These are phyloP conservation scores for Trypanosoma vivax DNA, from an alignment of 208 protist genomes.

Conservation along the genomic window DNA sequence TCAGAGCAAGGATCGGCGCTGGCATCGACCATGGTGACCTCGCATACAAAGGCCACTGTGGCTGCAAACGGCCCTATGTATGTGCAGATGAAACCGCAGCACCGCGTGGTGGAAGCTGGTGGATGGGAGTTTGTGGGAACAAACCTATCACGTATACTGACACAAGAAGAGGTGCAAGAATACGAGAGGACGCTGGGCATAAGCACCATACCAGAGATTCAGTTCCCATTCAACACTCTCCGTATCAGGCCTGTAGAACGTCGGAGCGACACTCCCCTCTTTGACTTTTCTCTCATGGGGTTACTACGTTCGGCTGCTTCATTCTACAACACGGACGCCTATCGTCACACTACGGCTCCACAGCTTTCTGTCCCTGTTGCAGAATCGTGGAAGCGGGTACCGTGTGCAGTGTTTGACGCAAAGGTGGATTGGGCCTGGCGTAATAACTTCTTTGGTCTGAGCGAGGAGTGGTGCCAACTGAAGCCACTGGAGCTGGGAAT, in stretches of 20 bases:
- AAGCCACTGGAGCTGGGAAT: conserved; percentile 21
- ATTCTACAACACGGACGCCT: conserved; percentile 61
- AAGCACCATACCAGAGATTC: conserved; percentile 61
- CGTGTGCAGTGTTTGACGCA: conserved; percentile 52
- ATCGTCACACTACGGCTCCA: conserved; percentile 16
- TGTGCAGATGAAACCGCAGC: conserved; percentile 2
- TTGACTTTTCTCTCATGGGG: conserved; percentile 43
- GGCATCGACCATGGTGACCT: not conserved
- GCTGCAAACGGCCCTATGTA: not conserved
- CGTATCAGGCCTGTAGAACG: conserved; percentile 13
- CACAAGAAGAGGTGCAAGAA: conserved; percentile 39
- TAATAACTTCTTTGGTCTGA: conserved; percentile 64
- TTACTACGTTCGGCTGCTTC: conserved; percentile 38
- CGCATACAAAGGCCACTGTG: not conserved
- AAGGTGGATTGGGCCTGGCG: conserved; percentile 85
- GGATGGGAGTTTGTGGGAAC: conserved; percentile 59
- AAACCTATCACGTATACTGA: conserved; percentile 56
- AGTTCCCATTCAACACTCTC: conserved; percentile 64
- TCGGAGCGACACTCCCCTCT: conserved; percentile 13
- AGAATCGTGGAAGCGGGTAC: conserved; percentile 40
- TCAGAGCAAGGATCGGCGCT: too few relatives aligned
- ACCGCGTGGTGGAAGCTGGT: conserved; percentile 18
- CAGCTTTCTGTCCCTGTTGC: conserved; percentile 60
- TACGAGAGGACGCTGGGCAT: conserved; percentile 43
- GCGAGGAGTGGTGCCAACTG: conserved; percentile 6